A percentile compares a stretch with the other conserved stretches of the same genome.
These are phyloP conservation scores for Shiraia sp. DNA, from an alignment of 2,329 filamentous ascomycete species.

Conservation along the genomic window DNA sequence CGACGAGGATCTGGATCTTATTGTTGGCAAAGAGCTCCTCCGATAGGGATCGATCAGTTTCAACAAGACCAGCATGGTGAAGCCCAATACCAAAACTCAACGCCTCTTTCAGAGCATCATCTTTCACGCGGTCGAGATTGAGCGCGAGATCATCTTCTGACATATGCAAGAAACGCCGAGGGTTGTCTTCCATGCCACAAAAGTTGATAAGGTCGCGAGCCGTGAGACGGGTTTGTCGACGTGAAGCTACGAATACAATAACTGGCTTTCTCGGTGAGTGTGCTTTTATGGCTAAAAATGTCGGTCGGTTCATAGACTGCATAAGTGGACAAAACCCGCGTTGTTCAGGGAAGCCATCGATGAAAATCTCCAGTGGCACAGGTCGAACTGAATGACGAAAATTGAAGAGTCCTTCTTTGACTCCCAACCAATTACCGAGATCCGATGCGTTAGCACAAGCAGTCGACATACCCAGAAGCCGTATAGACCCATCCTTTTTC, in stretches of 20 bases:
- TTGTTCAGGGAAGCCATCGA: slow-evolving; percentile 94
- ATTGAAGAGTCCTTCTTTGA: slow-evolving; percentile 94
- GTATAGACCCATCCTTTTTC: slow-evolving; percentile 79
- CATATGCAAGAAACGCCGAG: slow-evolving; percentile 89
- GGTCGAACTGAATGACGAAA: slow-evolving; percentile 96
- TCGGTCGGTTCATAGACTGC: slow-evolving; percentile 98
- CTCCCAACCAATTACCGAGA: slow-evolving; percentile 93
- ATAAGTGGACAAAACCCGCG: slow-evolving; percentile 95
- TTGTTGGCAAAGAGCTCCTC: slow-evolving; percentile 97
- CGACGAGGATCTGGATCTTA: slow-evolving; percentile 95
- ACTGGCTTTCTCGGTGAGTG: slow-evolving; percentile 97
- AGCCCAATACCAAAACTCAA: slow-evolving; percentile 95
- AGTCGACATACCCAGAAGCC: slow-evolving; percentile 97
- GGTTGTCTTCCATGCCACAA: slow-evolving; percentile 98
- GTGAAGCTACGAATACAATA: slow-evolving; percentile 96
- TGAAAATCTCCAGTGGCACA: slow-evolving; percentile 93
- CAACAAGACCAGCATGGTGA: slow-evolving; percentile 95
- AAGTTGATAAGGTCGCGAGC: slow-evolving; percentile 96
- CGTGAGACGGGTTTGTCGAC: slow-evolving; percentile 90
- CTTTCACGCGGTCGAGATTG: slow-evolving; percentile 88
- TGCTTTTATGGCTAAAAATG: slow-evolving; percentile 93
- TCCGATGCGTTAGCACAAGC: slow-evolving; percentile 96
- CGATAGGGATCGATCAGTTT: slow-evolving; percentile 86
- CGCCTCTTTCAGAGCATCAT: slow-evolving; percentile 90
- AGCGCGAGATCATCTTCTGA: slow-evolving; percentile 89